A percentile compares a stretch with the other conserved stretches of the same genome.
Evolutionary conservation across 768 basidiomycete genomes (phyloP).

Genomic region (Kwoniella shandongensis): DNA sequence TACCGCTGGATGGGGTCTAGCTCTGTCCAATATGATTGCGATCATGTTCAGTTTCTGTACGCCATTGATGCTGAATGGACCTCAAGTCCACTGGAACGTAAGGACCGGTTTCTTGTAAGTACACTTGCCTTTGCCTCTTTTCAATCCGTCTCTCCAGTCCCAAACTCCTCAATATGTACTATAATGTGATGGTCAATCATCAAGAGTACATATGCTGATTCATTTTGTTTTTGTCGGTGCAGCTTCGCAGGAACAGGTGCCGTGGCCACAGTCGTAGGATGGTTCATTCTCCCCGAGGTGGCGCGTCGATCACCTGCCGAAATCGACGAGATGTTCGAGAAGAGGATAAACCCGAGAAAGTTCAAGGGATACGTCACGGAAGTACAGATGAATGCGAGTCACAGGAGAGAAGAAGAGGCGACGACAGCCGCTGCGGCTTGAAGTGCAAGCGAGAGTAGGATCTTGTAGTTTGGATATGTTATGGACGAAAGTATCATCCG

Average conservation of each 20-base stretch:
- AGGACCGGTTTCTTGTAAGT: slow-evolving; percentile 23
- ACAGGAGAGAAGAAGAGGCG: slow-evolving; percentile 6
- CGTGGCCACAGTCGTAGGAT: slow-evolving; percentile 11
- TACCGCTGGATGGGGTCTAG: slow-evolving; percentile 22
- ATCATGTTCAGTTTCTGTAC: slow-evolving; percentile 31
- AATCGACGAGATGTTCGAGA: slow-evolving; percentile 25
- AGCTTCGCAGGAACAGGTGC: slow-evolving; percentile 21
- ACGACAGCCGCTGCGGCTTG: too few relatives aligned
- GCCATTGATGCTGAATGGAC: slow-evolving; percentile 18
- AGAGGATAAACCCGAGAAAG: slow-evolving; percentile 21
- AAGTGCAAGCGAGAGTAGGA: neutral
- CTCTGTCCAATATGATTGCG: slow-evolving; percentile 18
- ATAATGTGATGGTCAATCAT: too few relatives aligned
- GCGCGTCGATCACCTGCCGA: slow-evolving; percentile 16
- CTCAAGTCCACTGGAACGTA: slow-evolving; percentile 8
- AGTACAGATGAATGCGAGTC: slow-evolving; percentile 12
- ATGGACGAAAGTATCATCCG: too few relatives aligned
- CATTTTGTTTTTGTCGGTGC: too few relatives aligned
- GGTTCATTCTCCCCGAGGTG: slow-evolving; percentile 23
- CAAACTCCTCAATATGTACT: too few relatives aligned
- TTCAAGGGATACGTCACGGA: slow-evolving; percentile 27
- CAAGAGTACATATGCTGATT: too few relatives aligned
- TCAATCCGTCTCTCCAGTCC: too few relatives aligned
- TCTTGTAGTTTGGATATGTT: neutral
- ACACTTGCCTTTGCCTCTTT: too few relatives aligned